Evolutionary conservation across 179 eudicot species (phyloP), one percentile per base, ranked within the genome.

Genomic region (Pouteria campechiana): DNA sequence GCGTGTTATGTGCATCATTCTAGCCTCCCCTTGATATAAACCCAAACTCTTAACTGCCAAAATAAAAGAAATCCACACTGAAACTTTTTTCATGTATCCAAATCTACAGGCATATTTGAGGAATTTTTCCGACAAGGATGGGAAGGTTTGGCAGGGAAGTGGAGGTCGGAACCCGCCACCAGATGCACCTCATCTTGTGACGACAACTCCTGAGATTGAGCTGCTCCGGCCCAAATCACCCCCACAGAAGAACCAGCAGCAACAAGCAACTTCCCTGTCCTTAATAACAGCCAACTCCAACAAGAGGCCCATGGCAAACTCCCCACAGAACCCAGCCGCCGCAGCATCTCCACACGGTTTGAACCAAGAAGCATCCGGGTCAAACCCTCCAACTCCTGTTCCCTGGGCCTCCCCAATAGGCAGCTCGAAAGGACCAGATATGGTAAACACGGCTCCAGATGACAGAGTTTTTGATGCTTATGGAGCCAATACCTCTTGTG

Each of bases 131-230:
- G 98, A 90, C 54, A 79, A 74, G 50, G 98, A 86, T 9, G 98
- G 95, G 56, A 90, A 82, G 63, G 86, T 86, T 27, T 90, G 98
- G 98, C 79, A 61, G 24, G 98, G 98, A 44, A 94, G 94, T 5
- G 94, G 94, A 47, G 97, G 98, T 34, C 61, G 98, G 38, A 90
- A 86, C 44, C 98, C 98, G 18, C 95, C 98, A 18, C 95, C 98
- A 36, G 94, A 86, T 24, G 83, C 98, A 10, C 87, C 96, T 41
- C 98, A 90, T 65, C 94, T 86, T 52, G 83, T 86, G 48, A 52
- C 58, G 33, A 90, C 98, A 10, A 90, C 93, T 11, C 84, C 95
- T 1, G 98, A 90, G 4, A 90, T 90, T 4, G 98, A 90, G 58
- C 33, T 87, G 21, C 87, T 90, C 36, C 71, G 98, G 27, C 98